Evolutionary conservation across 169 alveolate species (phyloP), one percentile per base, ranked within the genome.

Genomic region (Plasmodium relictum): DNA sequence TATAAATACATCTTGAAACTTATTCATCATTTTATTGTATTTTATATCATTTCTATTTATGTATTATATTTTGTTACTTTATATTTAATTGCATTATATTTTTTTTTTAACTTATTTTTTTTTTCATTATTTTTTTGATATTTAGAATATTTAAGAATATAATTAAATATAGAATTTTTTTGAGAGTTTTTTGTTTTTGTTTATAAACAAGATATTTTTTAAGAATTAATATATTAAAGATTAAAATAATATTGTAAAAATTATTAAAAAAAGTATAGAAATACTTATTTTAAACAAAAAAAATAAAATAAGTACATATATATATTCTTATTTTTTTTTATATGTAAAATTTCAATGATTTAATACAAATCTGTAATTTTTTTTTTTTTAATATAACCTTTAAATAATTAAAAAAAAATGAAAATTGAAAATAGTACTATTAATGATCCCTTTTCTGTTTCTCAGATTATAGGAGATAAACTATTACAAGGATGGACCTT

Each of bases 401-500:
- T 54, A 54, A 0, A 16, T 6, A 54, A 66, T 54, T n/a, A 44
- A 68, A 3, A 61, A 50, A 44, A 50, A 80, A 80, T 65, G 90
- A 37, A 68, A 37, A 70, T 80, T 16, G 83, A 80, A 54, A 22
- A 31, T 6, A 68, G 37, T 16, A 80, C 26, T 65, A 50, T n/a
- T 24, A 37, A 6, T 37, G 73, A 66, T 24, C 63, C 85, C 4
- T 68, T 70, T 18, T 61, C 73, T 2, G 85, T 76, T 16, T 83
- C 91, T 6, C 69, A 68, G 45, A 42, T 69, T 42, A 83, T 83
- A 14, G 91, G 86, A 22, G 85, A 83, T 39, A 83, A 45, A 61
- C 48, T 83, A 9, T 37, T 83, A 58, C 91, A 70, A 20, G 91
- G 91, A 0, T 83, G 91, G 91, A 83, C 91, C 6, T 18, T 83